Conservation (phyloP, 192 early-diverging fungal species). For the Gaertneriomyces sp. region DNA sequence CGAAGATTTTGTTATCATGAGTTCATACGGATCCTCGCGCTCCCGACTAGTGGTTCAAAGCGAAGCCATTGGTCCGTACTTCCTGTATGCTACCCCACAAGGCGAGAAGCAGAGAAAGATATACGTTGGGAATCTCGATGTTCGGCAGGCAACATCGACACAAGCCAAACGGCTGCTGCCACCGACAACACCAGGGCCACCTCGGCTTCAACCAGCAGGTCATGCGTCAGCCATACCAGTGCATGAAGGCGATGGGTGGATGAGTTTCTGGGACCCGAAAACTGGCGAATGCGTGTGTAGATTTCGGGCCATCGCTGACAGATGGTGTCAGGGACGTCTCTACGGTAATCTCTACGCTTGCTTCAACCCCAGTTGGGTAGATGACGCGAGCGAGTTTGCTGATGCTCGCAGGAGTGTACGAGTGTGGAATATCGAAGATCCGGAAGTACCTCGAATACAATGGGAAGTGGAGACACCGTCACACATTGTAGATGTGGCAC, state of each 20-base stretch:
- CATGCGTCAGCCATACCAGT: constrained; percentile 6
- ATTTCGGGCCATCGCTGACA: constrained; percentile 21
- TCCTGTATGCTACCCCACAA: constrained; percentile 4
- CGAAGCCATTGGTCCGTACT: constrained; percentile 2
- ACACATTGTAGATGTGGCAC: constrained; percentile 24
- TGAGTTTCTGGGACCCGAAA: constrained; percentile 19
- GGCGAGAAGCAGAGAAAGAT: neutral
- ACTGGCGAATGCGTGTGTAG: neutral
- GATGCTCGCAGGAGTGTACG: constrained; percentile 9
- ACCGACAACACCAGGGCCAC: neutral
- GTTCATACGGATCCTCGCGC: constrained; percentile 12
- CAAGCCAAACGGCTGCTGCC: neutral
- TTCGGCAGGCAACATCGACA: neutral
- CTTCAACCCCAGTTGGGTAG: constrained; percentile 26
- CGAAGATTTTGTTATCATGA: constrained; percentile 5
- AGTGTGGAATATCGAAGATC: constrained; percentile 5
- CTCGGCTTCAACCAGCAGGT: constrained; percentile 9
- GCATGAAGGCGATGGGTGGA: constrained; percentile 18
- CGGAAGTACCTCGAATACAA: neutral
- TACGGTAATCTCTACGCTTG: constrained; percentile 10
- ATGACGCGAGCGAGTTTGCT: neutral
- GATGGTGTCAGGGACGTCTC: constrained; percentile 21
- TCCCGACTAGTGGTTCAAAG: constrained; percentile 6
- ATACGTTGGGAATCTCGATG: constrained; percentile 6
- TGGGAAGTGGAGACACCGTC: constrained; percentile 9